Base-by-base conservation (phyloP, 148 eudicot genomes). In the Chenopodium quinoa region DNA sequence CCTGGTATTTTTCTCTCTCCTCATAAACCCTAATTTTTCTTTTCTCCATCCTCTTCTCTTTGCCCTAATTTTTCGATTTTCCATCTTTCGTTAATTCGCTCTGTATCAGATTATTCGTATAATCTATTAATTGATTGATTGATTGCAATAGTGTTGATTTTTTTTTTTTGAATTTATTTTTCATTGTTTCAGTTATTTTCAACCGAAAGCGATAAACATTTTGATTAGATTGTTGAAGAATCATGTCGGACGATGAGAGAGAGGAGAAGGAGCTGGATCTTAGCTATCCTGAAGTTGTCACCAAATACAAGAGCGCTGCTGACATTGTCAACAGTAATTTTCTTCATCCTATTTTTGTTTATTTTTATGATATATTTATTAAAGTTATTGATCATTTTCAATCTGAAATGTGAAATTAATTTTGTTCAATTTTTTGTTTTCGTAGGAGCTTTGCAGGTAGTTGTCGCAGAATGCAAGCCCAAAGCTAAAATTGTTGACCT, bases 231-330 rank as follows among this genome's bases (percentile, higher is more conserved):
- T 17, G 7, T 68, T 37, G 63, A 6, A 52, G 8, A 81, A 71
- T 34, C 56, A 91, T 94, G 97, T 93, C 97, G 84, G 98, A 96
- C 47, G 98, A 96, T 25, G 99, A 94, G 78, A 89, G 95, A 40
- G 99, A 96, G 67, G 99, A 96, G 94, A 87, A 76, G 85, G 98
- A 94, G 91, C 75, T 96, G 86, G 98, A 96, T 91, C 93, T 96
- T 83, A 86, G 90, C 69, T 88, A 88, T 71, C 90, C 97, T 58
- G 99, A 96, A 83, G 99, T 94, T 67, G 98, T 96, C 37, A 96
- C 99, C 79, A 96, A 96, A 80, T 96, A 94, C 87, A 96, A 96
- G 81, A 80, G 85, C 81, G 97, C 99, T 54, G 98, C 99, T 17
- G 99, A 96, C 70, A 94, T 93, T 82, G 86, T 94, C 67, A 96